phyloP scores from a whole-genome alignment of 768 basidiomycete genomes.

The Tylopilus felleus region DNA sequence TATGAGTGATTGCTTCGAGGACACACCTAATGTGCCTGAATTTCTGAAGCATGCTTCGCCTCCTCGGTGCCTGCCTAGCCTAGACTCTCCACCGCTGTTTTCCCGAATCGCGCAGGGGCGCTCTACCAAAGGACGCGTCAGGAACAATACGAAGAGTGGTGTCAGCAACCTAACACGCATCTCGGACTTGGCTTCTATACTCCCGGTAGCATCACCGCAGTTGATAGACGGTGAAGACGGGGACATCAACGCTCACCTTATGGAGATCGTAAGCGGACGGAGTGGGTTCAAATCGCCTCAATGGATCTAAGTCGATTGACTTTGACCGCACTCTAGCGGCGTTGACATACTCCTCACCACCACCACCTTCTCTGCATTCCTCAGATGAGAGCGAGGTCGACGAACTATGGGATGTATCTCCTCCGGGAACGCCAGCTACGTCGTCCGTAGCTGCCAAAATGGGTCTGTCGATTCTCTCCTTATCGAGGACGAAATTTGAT shows the following conservation, averaged over 20 bases:
- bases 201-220: constrained; percentile 21
- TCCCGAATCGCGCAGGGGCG: constrained; percentile 26
- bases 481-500: constrained; percentile 3
- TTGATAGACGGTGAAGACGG: constrained; percentile 39
- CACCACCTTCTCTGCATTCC: constrained; percentile 33
- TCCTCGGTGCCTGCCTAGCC: constrained; percentile 21
- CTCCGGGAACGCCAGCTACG: constrained; percentile 41
- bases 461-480: constrained; percentile 35
- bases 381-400: constrained; percentile 47
- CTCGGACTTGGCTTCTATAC: constrained; percentile 28
- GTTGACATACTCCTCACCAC: constrained; percentile 42
- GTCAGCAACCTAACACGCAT: constrained; percentile 14
- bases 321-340: constrained; percentile 15
- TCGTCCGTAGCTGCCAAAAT: constrained; percentile 45
- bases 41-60: constrained; percentile 34
- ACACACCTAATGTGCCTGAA: constrained; percentile 18
- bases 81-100: constrained; percentile 46
- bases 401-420: constrained; percentile 49
- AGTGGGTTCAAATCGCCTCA: constrained; percentile 38
- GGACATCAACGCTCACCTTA: constrained; percentile 46
- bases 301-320: constrained; percentile 3
- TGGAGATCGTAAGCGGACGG: constrained; percentile 65
- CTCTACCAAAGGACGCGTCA: background rate
- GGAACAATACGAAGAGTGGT: background rate
- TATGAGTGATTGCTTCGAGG: constrained; percentile 9